phyloP scores from a whole-genome alignment of 495 filamentous ascomycete species.

The Podospora anserina region DNA sequence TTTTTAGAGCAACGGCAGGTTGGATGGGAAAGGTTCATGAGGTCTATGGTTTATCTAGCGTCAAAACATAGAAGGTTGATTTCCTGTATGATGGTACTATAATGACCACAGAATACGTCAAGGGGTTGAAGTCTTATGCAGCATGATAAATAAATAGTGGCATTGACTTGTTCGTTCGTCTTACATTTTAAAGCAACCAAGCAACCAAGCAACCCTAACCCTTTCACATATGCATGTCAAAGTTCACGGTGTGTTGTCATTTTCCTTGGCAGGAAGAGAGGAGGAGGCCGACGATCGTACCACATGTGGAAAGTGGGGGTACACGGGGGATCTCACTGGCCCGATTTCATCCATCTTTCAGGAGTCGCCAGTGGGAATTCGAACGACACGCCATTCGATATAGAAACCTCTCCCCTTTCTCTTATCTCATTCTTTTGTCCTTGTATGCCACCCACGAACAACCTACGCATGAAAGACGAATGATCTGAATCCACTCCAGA shows the following conservation, averaged over 20 bases:
- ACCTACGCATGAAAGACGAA: neutral
- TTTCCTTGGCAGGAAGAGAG: neutral
- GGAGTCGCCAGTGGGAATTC: neutral
- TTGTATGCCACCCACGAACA: neutral
- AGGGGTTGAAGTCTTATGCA: neutral
- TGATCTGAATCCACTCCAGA: neutral
- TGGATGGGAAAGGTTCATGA: slow-evolving; percentile 11
- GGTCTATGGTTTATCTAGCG: slow-evolving; percentile 8
- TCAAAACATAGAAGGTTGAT: slow-evolving; percentile 12
- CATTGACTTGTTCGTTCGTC: neutral
- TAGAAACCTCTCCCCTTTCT: neutral
- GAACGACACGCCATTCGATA: slow-evolving; percentile 1
- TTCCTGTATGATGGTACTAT: neutral
- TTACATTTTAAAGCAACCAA: neutral
- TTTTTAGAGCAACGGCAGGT: slow-evolving; percentile 1
- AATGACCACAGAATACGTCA: neutral
- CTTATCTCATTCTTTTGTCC: neutral
- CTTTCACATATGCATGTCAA: neutral
- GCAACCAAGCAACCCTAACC: slow-evolving; percentile 3
- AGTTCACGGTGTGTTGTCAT: neutral
- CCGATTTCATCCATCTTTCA: neutral
- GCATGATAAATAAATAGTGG: neutral
- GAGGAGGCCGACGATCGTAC: slow-evolving; percentile 8
- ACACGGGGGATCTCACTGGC: neutral
- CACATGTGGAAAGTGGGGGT: slow-evolving; percentile 8